Conservation (phyloP, 1,284 basidiomycete species). For the Wolfiporia cocos region DNA sequence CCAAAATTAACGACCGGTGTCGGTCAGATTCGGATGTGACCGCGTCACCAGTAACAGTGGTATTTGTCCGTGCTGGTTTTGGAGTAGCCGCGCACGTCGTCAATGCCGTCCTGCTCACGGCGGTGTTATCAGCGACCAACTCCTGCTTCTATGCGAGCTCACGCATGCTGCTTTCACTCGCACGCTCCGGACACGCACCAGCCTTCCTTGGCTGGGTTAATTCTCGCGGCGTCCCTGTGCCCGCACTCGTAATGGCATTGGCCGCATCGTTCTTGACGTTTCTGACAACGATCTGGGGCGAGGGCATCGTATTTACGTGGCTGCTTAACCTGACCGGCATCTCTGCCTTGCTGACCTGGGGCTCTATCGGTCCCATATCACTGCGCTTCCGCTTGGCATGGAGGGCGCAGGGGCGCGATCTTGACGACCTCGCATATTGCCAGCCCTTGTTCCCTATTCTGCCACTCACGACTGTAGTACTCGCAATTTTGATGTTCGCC, state of each 20-base stretch:
- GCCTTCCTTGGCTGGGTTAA: constrained; percentile 63
- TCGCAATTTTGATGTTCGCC: constrained; percentile 41
- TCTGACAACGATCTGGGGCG: constrained; percentile 49
- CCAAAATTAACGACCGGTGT: too few species aligned
- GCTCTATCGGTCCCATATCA: constrained; percentile 47
- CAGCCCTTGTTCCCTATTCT: constrained; percentile 46
- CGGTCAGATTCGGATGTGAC: constrained; percentile 37
- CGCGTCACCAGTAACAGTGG: constrained; percentile 52
- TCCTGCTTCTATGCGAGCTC: constrained; percentile 75
- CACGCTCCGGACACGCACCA: constrained; percentile 75
- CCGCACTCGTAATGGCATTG: constrained; percentile 39
- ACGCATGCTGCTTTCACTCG: constrained; percentile 77
- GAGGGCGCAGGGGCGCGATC: constrained; percentile 30
- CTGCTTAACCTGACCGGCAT: constrained; percentile 65
- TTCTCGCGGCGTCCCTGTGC: constrained; percentile 56
- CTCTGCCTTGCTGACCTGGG: constrained; percentile 65
- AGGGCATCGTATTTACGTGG: constrained; percentile 50
- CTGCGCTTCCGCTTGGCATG: constrained; percentile 45
- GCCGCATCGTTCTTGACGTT: constrained; percentile 43
- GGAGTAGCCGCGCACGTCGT: constrained; percentile 49
- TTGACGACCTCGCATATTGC: constrained; percentile 38
- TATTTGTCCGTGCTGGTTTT: constrained; percentile 53
- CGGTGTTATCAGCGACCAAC: constrained; percentile 55
- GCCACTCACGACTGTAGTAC: constrained; percentile 35
- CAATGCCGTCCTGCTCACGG: constrained; percentile 59